Conservation (phyloP, 176 grass and related monocot species). For the Cenchrus fungigraminus region DNA sequence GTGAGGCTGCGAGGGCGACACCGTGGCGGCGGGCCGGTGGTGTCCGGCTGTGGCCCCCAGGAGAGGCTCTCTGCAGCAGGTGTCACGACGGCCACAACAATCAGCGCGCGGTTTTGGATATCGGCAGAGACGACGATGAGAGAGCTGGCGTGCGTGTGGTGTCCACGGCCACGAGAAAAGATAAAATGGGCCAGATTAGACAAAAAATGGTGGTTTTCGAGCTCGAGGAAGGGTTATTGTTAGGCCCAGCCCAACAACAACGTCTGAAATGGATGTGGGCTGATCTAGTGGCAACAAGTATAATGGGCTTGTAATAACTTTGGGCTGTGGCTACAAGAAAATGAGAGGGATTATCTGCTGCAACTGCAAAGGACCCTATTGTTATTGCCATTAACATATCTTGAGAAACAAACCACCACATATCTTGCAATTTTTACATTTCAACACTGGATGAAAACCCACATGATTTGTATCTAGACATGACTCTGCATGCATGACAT, state of each 20-base stretch:
- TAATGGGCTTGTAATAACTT: too few species aligned
- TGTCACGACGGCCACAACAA: conserved; percentile 45
- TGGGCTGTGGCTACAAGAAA: too few species aligned
- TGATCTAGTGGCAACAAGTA: neutral
- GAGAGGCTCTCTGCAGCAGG: neutral
- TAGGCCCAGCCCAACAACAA: neutral
- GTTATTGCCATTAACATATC: neutral
- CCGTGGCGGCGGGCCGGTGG: conserved; percentile 22
- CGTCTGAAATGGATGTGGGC: neutral
- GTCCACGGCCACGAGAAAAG: neutral
- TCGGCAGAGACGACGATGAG: neutral
- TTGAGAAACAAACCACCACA: neutral
- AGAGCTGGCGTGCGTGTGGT: conserved; percentile 17
- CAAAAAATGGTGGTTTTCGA: too few species aligned
- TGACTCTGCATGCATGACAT: too few species aligned
- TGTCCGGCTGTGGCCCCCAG: neutral
- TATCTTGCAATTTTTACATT: too few species aligned
- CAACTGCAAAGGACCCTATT: too few species aligned
- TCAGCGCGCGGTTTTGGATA: conserved; percentile 34
- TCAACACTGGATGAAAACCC: too few species aligned
- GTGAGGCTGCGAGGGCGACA: conserved; percentile 49
- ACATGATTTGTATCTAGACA: too few species aligned
- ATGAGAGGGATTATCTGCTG: too few species aligned
- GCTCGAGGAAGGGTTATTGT: too few species aligned
- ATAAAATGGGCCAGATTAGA: neutral